phyloP scores from a whole-genome alignment of 306 rosid species.

The Cucumis melo region DNA sequence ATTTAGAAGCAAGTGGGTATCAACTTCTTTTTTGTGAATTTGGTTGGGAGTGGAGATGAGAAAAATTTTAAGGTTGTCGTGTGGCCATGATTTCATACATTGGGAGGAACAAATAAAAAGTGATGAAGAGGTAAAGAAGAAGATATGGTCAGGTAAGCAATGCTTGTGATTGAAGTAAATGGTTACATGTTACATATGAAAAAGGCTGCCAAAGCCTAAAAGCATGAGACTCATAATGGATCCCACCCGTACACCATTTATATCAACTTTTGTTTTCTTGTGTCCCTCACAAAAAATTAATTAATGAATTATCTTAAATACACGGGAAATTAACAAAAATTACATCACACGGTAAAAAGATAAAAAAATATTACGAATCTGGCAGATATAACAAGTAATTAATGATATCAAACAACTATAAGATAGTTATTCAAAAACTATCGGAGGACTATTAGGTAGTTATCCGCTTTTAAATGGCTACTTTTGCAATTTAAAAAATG shows the following conservation, averaged over 20 bases:
- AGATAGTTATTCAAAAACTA: too few relatives aligned
- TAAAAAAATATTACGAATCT: too few relatives aligned
- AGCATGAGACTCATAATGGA: background rate
- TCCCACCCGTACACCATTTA: background rate
- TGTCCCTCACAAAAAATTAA: too few relatives aligned
- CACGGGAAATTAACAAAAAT: too few relatives aligned
- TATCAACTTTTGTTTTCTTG: background rate
- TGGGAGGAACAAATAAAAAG: background rate
- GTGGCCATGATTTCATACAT: background rate
- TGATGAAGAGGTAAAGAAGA: background rate
- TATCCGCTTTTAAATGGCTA: too few relatives aligned
- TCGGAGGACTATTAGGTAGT: too few relatives aligned
- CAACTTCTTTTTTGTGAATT: background rate
- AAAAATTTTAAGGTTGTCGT: background rate
- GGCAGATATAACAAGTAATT: too few relatives aligned
- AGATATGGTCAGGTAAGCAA: background rate
- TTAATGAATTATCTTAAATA: too few relatives aligned
- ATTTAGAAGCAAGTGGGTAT: background rate
- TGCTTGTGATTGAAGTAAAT: conserved; percentile 9
- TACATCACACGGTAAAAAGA: too few relatives aligned
- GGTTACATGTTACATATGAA: background rate
- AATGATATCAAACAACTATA: too few relatives aligned
- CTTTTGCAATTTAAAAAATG: too few relatives aligned
- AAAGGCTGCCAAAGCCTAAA: background rate
- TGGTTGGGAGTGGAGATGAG: background rate